These are phyloP conservation scores for Ophiostoma australiae DNA, from an alignment of 2,329 filamentous ascomycete species.

Conservation along the genomic window DNA sequence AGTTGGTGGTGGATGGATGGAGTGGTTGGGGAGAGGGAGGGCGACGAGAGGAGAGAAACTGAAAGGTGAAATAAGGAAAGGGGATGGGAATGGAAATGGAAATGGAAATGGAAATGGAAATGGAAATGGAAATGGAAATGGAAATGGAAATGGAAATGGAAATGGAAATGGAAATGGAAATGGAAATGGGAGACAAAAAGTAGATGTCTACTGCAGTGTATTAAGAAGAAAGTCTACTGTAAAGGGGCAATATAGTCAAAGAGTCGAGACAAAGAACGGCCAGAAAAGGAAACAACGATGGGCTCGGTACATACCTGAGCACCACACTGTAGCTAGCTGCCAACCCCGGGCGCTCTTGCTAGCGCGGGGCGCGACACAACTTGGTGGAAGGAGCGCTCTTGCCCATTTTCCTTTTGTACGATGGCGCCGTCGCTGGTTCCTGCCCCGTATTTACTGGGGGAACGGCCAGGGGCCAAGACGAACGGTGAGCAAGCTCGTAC, in stretches of 20 bases:
- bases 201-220: not conserved
- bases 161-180: too few relatives aligned
- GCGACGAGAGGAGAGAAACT: not conserved
- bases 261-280: not conserved
- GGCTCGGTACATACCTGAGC: not conserved
- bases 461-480: not conserved
- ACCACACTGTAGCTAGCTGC: too few relatives aligned
- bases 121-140: too few relatives aligned
- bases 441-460: not conserved
- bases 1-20: not conserved
- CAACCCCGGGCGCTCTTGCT: not conserved
- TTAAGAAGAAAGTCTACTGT: not conserved
- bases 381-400: not conserved
- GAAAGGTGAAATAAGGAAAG: too few relatives aligned
- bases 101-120: too few relatives aligned
- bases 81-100: not conserved
- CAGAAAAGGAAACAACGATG: not conserved
- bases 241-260: not conserved
- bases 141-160: too few relatives aligned
- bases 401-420: not conserved
- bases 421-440: not conserved
- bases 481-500: not conserved
- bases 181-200: too few relatives aligned
- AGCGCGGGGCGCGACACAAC: not conserved
- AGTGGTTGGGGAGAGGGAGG: not conserved